Evolutionary conservation across 129 eudicot genomes (phyloP).

Genomic region (Kitagawia praeruptora): DNA sequence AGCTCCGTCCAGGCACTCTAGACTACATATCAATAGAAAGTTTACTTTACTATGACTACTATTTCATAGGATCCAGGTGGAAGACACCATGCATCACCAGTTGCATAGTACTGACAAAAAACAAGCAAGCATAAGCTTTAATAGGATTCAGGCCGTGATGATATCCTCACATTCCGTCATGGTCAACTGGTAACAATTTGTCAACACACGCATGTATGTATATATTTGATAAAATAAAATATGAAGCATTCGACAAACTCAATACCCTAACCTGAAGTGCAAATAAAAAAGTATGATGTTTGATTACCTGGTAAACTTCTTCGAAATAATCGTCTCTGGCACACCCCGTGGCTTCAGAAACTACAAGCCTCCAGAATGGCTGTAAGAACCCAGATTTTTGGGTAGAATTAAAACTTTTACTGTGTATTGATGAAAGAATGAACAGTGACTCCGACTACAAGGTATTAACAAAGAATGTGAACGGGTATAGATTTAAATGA

Average conservation of each 20-base stretch:
- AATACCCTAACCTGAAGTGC: neutral
- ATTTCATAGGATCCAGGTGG: slow-evolving; percentile 79
- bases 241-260: neutral
- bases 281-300: neutral
- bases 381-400: no score
- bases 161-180: neutral
- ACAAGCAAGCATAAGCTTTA: neutral
- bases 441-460: no score
- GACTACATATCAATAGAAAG: no score
- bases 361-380: slow-evolving; percentile 91
- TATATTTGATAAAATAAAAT: neutral
- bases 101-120: slow-evolving; percentile 64
- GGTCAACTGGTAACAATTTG: neutral
- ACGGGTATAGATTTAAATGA: no score
- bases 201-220: neutral
- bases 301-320: slow-evolving; percentile 76
- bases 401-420: no score
- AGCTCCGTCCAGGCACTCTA: no score
- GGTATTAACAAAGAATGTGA: no score
- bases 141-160: neutral
- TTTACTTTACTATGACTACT: no score
- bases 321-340: slow-evolving; percentile 63
- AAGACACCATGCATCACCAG: slow-evolving; percentile 94
- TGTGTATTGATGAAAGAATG: no score
- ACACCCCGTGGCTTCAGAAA: slow-evolving; percentile 96